phyloP scores from a whole-genome alignment of 441 rosid species.

The Arabidopsis lyrata region DNA sequence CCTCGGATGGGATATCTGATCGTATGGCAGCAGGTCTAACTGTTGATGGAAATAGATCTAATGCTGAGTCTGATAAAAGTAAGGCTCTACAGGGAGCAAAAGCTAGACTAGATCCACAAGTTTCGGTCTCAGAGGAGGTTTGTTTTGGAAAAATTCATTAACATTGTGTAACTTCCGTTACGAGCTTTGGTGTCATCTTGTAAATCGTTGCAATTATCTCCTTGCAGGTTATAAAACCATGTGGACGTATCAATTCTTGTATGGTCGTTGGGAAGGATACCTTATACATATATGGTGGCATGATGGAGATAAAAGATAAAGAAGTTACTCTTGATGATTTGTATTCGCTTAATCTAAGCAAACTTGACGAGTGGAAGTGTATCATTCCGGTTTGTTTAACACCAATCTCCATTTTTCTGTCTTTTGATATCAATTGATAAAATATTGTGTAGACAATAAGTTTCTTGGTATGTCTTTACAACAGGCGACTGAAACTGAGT shows the following conservation, averaged over 20 bases:
- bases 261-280: constrained; percentile 94
- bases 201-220: background rate
- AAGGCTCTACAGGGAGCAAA: constrained; percentile 45
- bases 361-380: constrained; percentile 99
- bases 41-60: constrained; percentile 48
- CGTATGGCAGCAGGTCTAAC: constrained; percentile 51
- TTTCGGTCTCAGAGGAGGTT: constrained; percentile 76
- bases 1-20: constrained; percentile 62
- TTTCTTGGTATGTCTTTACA: constrained; percentile 29
- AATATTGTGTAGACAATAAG: background rate
- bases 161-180: background rate
- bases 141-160: constrained; percentile 38
- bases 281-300: constrained; percentile 90
- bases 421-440: background rate
- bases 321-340: constrained; percentile 95
- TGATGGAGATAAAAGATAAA: constrained; percentile 94
- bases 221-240: constrained; percentile 86
- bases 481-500: constrained; percentile 92
- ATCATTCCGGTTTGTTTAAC: constrained; percentile 84
- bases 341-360: constrained; percentile 93
- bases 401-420: constrained; percentile 30
- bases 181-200: constrained; percentile 27
- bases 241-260: constrained; percentile 96
- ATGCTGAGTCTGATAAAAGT: constrained; percentile 53
- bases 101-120: constrained; percentile 56